Evolutionary conservation across 306 rosid genomes (phyloP).

Genomic region (Cucurbita argyrosperma): DNA sequence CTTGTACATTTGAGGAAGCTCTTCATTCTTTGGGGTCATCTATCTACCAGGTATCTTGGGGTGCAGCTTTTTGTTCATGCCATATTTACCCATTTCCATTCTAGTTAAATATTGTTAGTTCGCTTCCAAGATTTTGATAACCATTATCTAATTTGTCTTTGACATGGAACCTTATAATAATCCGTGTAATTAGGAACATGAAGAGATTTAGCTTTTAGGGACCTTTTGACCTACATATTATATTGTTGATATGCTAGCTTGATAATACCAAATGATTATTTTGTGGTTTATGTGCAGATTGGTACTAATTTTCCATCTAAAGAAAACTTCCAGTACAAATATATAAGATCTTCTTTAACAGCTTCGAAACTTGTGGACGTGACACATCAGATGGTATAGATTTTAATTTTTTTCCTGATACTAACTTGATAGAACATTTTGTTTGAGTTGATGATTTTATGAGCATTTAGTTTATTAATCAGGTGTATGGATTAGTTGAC

Average conservation of each 20-base stretch:
- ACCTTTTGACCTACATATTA: not conserved
- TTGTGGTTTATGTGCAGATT: slow-evolving; percentile 29
- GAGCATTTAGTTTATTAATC: not conserved
- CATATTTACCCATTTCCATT: not conserved
- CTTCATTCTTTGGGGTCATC: slow-evolving; percentile 37
- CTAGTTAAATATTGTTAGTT: not conserved
- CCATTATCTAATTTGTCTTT: not conserved
- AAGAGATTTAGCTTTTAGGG: not conserved
- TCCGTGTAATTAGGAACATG: not conserved
- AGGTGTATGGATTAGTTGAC: not conserved
- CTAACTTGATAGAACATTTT: not conserved
- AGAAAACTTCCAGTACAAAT: slow-evolving; percentile 18
- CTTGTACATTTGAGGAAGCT: slow-evolving; percentile 50
- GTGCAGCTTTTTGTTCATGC: not conserved
- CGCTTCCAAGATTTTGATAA: not conserved
- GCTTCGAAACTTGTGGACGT: slow-evolving; percentile 37
- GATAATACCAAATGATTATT: slow-evolving; percentile 8
- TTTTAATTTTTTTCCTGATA: not conserved
- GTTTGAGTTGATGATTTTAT: not conserved
- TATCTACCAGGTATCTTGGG: slow-evolving; percentile 51
- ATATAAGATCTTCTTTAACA: slow-evolving; percentile 32
- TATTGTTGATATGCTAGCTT: not conserved
- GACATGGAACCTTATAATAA: not conserved
- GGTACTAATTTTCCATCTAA: slow-evolving; percentile 26
- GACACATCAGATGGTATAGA: slow-evolving; percentile 44